Conservation (phyloP, 495 filamentous ascomycete genomes). For the Neurospora cerealis region DNA sequence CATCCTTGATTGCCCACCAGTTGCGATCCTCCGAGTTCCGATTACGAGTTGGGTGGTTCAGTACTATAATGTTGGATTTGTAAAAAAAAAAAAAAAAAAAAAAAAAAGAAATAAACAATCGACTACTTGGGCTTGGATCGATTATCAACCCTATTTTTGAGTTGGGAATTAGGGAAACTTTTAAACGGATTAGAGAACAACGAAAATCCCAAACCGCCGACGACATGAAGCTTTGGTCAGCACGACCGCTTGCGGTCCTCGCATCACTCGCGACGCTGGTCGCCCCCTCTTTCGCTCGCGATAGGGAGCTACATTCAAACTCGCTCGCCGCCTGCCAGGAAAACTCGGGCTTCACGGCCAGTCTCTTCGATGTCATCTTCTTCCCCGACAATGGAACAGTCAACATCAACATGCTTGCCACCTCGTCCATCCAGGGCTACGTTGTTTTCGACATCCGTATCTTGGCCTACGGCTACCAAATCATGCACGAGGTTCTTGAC, state of each 20-base stretch:
- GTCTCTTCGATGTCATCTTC: constrained; percentile 72
- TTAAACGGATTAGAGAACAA: neutral
- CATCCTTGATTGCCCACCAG: neutral
- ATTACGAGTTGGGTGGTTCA: neutral
- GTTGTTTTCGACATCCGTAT: constrained; percentile 70
- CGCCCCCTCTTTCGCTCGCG: constrained; percentile 19
- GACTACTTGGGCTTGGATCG: neutral
- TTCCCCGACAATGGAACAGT: constrained; percentile 66
- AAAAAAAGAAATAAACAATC: neutral
- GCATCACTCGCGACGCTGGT: constrained; percentile 24
- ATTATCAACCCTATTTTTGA: neutral
- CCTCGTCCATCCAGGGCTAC: constrained; percentile 76
- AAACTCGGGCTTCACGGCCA: constrained; percentile 71
- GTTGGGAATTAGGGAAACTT: neutral
- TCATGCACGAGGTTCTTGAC: constrained; percentile 54
- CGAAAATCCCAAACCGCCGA: neutral
- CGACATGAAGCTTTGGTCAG: neutral
- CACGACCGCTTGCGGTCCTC: constrained; percentile 23
- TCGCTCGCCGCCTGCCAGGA: constrained; percentile 71
- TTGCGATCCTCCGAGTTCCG: neutral
- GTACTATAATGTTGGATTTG: neutral
- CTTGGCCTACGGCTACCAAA: constrained; percentile 71
- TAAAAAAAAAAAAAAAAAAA: neutral
- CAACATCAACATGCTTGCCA: constrained; percentile 66
- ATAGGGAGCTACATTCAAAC: constrained; percentile 51